Evolutionary conservation across 306 rosid genomes (phyloP), one percentile per base, ranked within the genome.

Genomic region (Lablab purpureus): DNA sequence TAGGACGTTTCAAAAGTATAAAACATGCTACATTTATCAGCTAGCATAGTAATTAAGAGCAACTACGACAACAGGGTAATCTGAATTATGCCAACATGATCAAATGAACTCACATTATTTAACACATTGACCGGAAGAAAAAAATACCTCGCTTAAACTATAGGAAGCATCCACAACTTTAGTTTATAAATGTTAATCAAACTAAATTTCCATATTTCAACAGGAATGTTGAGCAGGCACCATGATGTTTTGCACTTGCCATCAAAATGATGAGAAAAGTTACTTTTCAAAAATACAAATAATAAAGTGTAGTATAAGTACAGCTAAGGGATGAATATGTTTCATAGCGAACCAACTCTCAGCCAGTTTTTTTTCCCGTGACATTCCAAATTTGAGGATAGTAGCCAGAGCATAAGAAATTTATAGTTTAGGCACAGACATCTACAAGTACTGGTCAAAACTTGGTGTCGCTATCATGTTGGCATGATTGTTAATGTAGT

Each of bases 301-400:
- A 22, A 12, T 21, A 17, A 40, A 65, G n/a, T 25, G 2, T 37
- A 47, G 22, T 9, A 15, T 34, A 36, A 47, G 22, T 19, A 9
- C 13, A 30, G 36, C 21, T 32, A 41, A 50, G 63, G 46, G 77
- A 59, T 52, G 30, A 25, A 23, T 22, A 74, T 32, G 14, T 15
- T 40, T 58, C 22, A 40, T 74, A n/a, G 27, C 21, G 59, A 67
- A 79, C 60, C 36, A 66, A 74, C 54, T 19, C 67, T 62, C 67
- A 37, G 52, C 25, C 22, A 46, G 5, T 32, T 17, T 73, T 60
- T n/a, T 41, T 6, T 62, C 37, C 1, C 67, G 15, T 17, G 43
- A 4, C 67, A 32, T 50, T 59, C 34, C 65, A 46, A 75, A 63
- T 13, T 27, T 51, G 25, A 67, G 56, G 51, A 47, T 9, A 47